Base-by-base conservation (phyloP, 2,329 filamentous ascomycete genomes). In the Sporothrix brasiliensis region DNA sequence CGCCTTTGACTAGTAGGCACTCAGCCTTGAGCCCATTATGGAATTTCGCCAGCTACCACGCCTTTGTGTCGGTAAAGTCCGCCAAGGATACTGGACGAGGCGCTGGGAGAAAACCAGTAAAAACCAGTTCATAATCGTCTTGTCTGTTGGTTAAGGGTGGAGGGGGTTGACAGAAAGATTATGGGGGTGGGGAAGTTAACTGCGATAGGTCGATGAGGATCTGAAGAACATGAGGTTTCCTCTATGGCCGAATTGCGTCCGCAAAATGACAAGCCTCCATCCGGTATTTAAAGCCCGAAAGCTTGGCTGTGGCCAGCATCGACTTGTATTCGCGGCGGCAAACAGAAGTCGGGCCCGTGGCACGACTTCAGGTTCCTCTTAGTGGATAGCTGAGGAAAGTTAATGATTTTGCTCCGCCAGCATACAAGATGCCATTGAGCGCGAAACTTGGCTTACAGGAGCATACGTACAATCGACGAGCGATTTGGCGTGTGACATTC, bases 1-100 rank as follows among this genome's bases (percentile, higher is more conserved):
- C 39, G 21, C 58, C 21, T 60, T 63, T 63, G 4, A 24, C 60
- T 49, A 21, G 60, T 65, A 65, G 49, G 6, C 60, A 14, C 60
- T 47, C 60, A 65, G 44, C 60, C 60, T 65, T 65, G 27, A 30
- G 27, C 4, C 27, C 27, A 30, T 30, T 30, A 30, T 30, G 3
- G 27, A 30, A 34, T 34, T 34, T 34, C 6, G 41, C 47, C 47
- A 16, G 47, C 53, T 30, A 34, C 34, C 56, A 60, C 13, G 24
- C 41, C 24, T 13, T 13, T 14, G 10, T 34, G 9, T 60, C 56
- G 34, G 10, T 10, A 44, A 44, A 41, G 56, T 9, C 56, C 16
- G 19, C 30, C 34, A 10, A 41, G 3, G 2, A 21, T 9, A 6
- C 6, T 21, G 9, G 16, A n/a, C n/a, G 19, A 41, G 30, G 30